Evolutionary conservation across 2,329 filamentous ascomycete species (phyloP), one percentile per base, ranked within the genome.

Genomic region (Triangularia setosa): DNA sequence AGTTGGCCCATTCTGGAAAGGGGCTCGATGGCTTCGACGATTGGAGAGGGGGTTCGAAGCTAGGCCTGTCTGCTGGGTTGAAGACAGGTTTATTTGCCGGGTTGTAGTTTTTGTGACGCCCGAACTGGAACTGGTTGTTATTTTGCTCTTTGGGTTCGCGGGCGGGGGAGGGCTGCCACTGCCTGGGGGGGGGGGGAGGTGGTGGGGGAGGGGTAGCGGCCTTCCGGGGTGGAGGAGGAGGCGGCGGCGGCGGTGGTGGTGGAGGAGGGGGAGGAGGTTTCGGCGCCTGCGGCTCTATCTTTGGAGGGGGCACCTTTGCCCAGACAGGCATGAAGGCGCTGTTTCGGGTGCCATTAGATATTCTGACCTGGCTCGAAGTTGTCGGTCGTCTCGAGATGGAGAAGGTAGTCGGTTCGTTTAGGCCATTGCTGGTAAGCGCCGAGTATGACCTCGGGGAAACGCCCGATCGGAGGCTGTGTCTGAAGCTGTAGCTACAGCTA

Each of bases 401-500:
- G n/a, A 48, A 48, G 40, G 40, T 48, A 0, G n/a, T 48, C 5
- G 40, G n/a, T 23, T 48, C 40, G 40, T n/a, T 48, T 14, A 48
- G n/a, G n/a, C 40, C 40, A 48, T 48, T 48, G 40, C 3, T 48
- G n/a, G n/a, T 21, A 4, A 48, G 40, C 8, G 40, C 40, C 23
- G 52, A 27, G 52, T 16, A 55, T 9, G 24, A 16, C 11, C 52
- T 24, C 21, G 14, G 2, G 40, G 62, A 24, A 60, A 58, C 28
- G 63, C 21, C 59, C 21, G 58, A 35, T 44, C 65, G 65, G 25
- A 63, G 65, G 33, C 30, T 61, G 27, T 40, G 63, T 61, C 59
- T 65, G 64, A 62, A 58, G 66, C 66, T 61, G 56, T 67, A 69
- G 62, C 56, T 69, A 64, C 62, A 62, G 62, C 67, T 68, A 61